A percentile compares a stretch with the other conserved stretches of the same genome.
These are phyloP conservation scores for Prinsepia uniflora DNA, from an alignment of 306 rosid species.

Conservation along the genomic window DNA sequence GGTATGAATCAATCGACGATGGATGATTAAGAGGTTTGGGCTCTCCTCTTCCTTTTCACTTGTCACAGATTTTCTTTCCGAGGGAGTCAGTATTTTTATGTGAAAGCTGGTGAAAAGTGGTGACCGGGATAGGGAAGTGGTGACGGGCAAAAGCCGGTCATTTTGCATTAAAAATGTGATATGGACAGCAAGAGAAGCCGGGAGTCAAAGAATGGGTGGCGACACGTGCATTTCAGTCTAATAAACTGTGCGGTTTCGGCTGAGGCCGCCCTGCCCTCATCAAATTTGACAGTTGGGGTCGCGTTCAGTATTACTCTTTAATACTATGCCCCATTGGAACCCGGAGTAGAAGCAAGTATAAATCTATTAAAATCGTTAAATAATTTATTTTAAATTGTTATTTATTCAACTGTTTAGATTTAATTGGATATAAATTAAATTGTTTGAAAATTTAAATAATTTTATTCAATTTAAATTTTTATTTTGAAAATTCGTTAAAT, in stretches of 20 bases:
- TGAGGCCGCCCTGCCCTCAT: neutral
- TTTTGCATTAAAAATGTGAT: neutral
- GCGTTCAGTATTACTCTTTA: neutral
- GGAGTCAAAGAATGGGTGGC: neutral
- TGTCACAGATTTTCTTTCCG: neutral
- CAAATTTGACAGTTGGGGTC: neutral
- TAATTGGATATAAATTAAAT: too few relatives aligned
- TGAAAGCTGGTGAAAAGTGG: neutral
- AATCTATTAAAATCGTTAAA: too few relatives aligned
- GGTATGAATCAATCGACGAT: neutral
- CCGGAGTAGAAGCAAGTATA: too few relatives aligned
- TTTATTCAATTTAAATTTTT: too few relatives aligned
- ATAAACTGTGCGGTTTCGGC: neutral
- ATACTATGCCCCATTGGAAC: too few relatives aligned
- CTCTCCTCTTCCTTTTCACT: neutral
- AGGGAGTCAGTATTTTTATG: neutral
- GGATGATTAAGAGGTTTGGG: neutral
- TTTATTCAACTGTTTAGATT: too few relatives aligned
- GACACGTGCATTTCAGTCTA: neutral
- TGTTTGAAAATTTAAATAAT: too few relatives aligned
- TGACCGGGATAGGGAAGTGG: conserved; percentile 11
- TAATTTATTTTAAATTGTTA: too few relatives aligned
- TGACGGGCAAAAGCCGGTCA: conserved; percentile 21
- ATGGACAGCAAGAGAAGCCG: neutral
- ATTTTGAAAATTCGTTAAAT: too few relatives aligned